Evolutionary conservation across 495 filamentous ascomycete genomes (phyloP), one percentile per base, ranked within the genome.

Genomic region (Baudoinia panamericana): DNA sequence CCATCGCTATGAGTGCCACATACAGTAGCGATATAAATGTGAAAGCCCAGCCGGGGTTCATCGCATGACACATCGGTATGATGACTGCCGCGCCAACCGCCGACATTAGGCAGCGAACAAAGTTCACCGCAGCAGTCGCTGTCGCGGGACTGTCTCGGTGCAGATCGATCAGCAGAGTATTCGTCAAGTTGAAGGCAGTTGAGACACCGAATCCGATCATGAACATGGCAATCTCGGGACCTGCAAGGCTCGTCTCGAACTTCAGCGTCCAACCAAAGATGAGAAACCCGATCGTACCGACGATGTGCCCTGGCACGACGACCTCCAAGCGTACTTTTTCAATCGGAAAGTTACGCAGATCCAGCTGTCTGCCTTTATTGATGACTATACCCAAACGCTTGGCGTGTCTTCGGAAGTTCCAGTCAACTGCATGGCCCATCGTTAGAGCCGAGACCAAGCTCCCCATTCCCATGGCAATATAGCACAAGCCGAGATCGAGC

Each of bases 11-110:
- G 24, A 54, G 43, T 10, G 41, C 30, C 6, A 43, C 47, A 37
- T 54, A 59, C 23, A 45, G 8, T 6, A 45, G 21, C 5, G 33
- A 22, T 1, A 37, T 30, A 18, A 55, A 28, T 1, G 59, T 62
- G 44, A 61, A 63, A 12, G 52, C 54, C 61, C 61, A 63, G 9
- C 61, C 61, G 15, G 48, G 36, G 11, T 48, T 53, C 33, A 61
- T 48, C 1, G 37, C 54, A 28, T 51, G 30, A 9, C 57, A 39
- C 39, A 64, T 41, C 2, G 56, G 58, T 17, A 60, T 50, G 22
- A 64, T 38, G 13, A 44, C 45, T 3, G 56, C 60, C 3, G 51
- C 43, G 7, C 51, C 57, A 11, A 39, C 46, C 8, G 62, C 62
- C 2, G 53, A 50, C 37, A 65, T 32, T 25, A 58, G 45, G 37